Evolutionary conservation across 1,139 yeast species (phyloP).

Genomic region (Suhomyces wounanorum): DNA sequence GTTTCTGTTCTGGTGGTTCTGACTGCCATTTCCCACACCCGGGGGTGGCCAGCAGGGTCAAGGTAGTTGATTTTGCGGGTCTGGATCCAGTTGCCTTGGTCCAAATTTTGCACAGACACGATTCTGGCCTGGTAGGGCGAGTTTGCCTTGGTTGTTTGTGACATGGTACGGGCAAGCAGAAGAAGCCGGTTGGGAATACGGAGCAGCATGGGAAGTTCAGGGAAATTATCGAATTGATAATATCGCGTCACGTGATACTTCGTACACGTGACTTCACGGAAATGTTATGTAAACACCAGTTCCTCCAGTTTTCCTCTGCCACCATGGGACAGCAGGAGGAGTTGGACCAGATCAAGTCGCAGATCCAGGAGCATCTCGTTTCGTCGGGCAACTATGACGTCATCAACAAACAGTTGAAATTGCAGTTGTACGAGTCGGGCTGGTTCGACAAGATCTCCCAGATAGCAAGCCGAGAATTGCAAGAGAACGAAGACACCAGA

Average conservation of each 20-base stretch:
- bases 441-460: conserved; percentile 80
- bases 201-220: background rate
- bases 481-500: conserved; percentile 34
- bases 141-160: conserved; percentile 9
- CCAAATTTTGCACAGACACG: conserved; percentile 30
- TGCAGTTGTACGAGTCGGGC: conserved; percentile 72
- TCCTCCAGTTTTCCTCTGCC: no score
- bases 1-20: conserved; percentile 75
- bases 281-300: no score
- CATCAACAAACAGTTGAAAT: conserved; percentile 61
- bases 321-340: conserved; percentile 43
- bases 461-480: conserved; percentile 48
- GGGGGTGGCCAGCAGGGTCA: conserved; percentile 64
- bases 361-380: conserved; percentile 70
- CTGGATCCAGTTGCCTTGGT: conserved; percentile 49
- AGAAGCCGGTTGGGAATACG: background rate
- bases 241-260: background rate
- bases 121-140: conserved; percentile 42
- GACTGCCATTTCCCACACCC: conserved; percentile 91
- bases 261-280: no score
- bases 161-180: conserved; percentile 15
- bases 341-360: conserved; percentile 55
- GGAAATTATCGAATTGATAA: no score
- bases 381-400: conserved; percentile 79
- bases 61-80: conserved; percentile 61